These are phyloP conservation scores for Saussurea involucrata DNA, from an alignment of 129 eudicot genomes.

Conservation along the genomic window DNA sequence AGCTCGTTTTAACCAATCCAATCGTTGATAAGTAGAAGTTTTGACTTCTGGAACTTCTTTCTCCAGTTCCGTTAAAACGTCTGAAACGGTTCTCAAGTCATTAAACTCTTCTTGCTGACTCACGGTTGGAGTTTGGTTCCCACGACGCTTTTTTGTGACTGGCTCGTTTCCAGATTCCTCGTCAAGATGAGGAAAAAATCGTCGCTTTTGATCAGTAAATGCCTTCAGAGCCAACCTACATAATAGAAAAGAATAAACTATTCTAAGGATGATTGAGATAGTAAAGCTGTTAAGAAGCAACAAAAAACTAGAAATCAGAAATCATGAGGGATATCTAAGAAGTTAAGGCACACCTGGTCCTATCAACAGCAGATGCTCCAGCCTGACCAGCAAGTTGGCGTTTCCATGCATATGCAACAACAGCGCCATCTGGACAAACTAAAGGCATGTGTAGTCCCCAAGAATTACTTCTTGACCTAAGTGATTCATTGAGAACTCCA, in stretches of 20 bases:
- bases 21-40: slow-evolving; percentile 61
- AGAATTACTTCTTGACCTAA: slow-evolving; percentile 89
- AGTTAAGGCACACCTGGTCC: slow-evolving; percentile 67
- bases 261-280: not conserved
- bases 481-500: slow-evolving; percentile 92
- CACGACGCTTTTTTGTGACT: slow-evolving; percentile 60
- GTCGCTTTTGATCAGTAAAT: slow-evolving; percentile 81
- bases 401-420: slow-evolving; percentile 99
- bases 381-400: slow-evolving; percentile 99
- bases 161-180: slow-evolving; percentile 39
- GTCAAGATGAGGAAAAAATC: slow-evolving; percentile 82
- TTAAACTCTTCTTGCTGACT: slow-evolving; percentile 54
- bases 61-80: slow-evolving; percentile 51
- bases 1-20: slow-evolving; percentile 80
- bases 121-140: slow-evolving; percentile 31
- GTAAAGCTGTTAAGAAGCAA: not conserved
- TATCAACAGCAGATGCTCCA: slow-evolving; percentile 98
- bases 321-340: slow-evolving; percentile 4
- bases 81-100: slow-evolving; percentile 51
- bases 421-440: slow-evolving; percentile 99
- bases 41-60: slow-evolving; percentile 65
- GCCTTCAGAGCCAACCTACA: slow-evolving; percentile 90
- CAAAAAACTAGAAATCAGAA: not conserved
- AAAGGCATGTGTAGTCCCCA: slow-evolving; percentile 99
- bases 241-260: not conserved